A percentile compares a stretch with the other conserved stretches of the same genome.
Evolutionary conservation across 2,329 filamentous ascomycete species (phyloP).

Genomic region (Aspergillus sp.): DNA sequence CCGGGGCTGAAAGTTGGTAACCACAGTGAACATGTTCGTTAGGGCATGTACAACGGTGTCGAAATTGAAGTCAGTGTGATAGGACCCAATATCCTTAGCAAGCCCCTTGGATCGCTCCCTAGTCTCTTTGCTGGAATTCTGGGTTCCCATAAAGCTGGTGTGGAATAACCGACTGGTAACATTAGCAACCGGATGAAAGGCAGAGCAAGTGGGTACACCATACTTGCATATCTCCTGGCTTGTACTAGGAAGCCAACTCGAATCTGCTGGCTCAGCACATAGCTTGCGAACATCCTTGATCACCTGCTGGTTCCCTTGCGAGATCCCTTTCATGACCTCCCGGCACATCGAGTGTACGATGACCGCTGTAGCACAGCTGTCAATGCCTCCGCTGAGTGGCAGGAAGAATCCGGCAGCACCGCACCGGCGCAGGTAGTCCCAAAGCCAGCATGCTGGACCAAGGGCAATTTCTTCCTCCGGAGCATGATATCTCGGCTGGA

Average conservation of each 20-base stretch:
- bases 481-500: conserved; percentile 45
- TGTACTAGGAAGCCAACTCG: conserved; percentile 44
- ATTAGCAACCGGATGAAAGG: no score
- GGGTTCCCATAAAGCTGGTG: conserved; percentile 63
- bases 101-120: conserved; percentile 56
- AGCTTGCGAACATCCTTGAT: conserved; percentile 46
- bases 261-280: conserved; percentile 38
- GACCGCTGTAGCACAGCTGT: conserved; percentile 29
- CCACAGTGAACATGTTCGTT: conserved; percentile 49
- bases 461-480: conserved; percentile 61
- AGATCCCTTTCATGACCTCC: conserved; percentile 26
- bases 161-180: conserved; percentile 43
- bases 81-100: conserved; percentile 52
- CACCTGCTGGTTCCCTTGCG: conserved; percentile 38
- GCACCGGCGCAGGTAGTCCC: conserved; percentile 33
- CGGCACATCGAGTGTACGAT: conserved; percentile 34
- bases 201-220: conserved; percentile 7
- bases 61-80: conserved; percentile 66
- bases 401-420: conserved; percentile 31
- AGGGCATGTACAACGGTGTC: conserved; percentile 56
- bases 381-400: conserved; percentile 32
- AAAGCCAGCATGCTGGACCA: conserved; percentile 57
- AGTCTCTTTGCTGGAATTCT: conserved; percentile 58
- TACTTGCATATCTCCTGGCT: conserved; percentile 50
- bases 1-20: conserved; percentile 51